Evolutionary conservation across 2,329 filamentous ascomycete species (phyloP), one percentile per base, ranked within the genome.

Genomic region (Aureobasidium leucospermi): DNA sequence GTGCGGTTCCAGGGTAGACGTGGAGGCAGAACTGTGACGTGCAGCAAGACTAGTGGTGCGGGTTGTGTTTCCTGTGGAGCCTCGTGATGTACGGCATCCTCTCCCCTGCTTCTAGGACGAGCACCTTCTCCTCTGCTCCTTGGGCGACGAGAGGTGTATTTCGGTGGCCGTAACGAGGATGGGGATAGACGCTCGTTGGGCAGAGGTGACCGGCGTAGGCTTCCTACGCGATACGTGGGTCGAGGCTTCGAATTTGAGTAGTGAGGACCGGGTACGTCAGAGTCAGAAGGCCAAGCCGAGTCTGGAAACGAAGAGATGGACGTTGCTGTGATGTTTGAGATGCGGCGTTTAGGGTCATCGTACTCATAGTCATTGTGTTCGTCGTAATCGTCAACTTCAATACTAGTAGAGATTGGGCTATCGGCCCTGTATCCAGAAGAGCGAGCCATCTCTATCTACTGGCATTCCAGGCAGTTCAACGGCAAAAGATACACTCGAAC

Each of bases 11-110:
- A 91, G 0, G 79, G 77, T 77, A 87, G 83, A 42, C 84, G 78
- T 9, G 90, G 77, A 0, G 89, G 88, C 5, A 94, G 75, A 0
- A 93, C 77, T 0, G 88, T 92, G 38, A 89, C 85, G 66, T 94
- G 89, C 4, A 94, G 77, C 48, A 94, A 76, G 1, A 94, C 87
- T 2, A 94, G 78, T 2, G 89, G 89, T 7, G 43, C 16, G 0
- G 43, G 28, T 13, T 31, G 13, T 48, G 16, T 31, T 7, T 46
- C 41, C 16, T 16, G 13, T 13, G 16, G 32, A 6, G n/a, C 1
- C 4, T 34, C 52, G 1, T 29, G 23, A 8, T 13, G 43, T 0
- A 16, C 10, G 8, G 34, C 36, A 41, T 52, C 19, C 11, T 41
- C 36, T 39, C 8, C 48, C 9, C 13, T 56, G 7, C 31, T 56